These are phyloP conservation scores for Lachancea dasiensis DNA, from an alignment of 805 yeast species.

Conservation along the genomic window DNA sequence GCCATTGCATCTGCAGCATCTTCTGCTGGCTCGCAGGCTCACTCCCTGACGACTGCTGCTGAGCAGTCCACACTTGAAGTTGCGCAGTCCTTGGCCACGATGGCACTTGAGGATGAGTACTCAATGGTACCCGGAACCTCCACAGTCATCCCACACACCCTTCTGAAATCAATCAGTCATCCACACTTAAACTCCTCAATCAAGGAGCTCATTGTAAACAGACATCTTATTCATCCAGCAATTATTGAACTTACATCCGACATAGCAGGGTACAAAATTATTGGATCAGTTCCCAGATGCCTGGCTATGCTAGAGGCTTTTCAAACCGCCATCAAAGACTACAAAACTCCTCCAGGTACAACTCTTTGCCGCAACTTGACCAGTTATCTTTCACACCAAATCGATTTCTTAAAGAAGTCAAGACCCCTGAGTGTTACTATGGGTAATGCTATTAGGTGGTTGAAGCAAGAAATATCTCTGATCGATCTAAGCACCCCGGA, in stretches of 20 bases:
- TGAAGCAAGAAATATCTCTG: slow-evolving; percentile 85
- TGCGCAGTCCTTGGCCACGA: slow-evolving; percentile 16
- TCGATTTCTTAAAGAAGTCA: slow-evolving; percentile 84
- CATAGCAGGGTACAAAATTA: slow-evolving; percentile 75
- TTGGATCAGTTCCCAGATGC: slow-evolving; percentile 86
- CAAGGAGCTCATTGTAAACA: slow-evolving; percentile 30
- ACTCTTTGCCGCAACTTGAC: slow-evolving; percentile 85
- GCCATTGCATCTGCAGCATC: slow-evolving; percentile 12
- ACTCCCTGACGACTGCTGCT: slow-evolving; percentile 4
- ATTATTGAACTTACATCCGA: slow-evolving; percentile 72
- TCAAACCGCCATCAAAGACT: slow-evolving; percentile 70
- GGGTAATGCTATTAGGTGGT: slow-evolving; percentile 98
- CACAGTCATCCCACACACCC: slow-evolving; percentile 41
- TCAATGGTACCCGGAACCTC: slow-evolving; percentile 36
- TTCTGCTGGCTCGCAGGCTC: slow-evolving; percentile 7
- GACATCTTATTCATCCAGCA: slow-evolving; percentile 75
- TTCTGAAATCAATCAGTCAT: slow-evolving; percentile 22
- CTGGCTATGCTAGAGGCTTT: slow-evolving; percentile 80
- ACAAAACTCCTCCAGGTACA: slow-evolving; percentile 78
- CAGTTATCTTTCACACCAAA: slow-evolving; percentile 82
- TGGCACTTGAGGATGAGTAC: slow-evolving; percentile 27
- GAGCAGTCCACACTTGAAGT: slow-evolving; percentile 8
- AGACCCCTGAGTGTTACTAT: slow-evolving; percentile 88
- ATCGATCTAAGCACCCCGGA: slow-evolving; percentile 63
- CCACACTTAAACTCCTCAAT: slow-evolving; percentile 27